phyloP scores from a whole-genome alignment of 1,139 yeast genomes.

The Diutina mesorugosa region DNA sequence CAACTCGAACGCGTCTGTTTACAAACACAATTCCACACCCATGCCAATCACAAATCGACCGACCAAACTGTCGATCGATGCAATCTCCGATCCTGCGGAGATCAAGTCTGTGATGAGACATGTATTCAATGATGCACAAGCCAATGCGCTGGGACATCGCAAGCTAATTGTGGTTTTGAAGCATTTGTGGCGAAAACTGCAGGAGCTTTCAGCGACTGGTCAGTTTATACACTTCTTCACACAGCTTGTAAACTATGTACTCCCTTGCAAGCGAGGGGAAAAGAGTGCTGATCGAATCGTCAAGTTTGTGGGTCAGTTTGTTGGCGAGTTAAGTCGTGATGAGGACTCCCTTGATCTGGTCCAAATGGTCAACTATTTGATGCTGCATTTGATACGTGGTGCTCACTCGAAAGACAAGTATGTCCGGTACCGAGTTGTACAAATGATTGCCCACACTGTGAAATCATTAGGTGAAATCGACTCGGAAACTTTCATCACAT shows the following conservation, averaged over 20 bases:
- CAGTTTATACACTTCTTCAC: constrained; percentile 50
- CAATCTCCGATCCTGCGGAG: constrained; percentile 14
- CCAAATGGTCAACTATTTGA: constrained; percentile 45
- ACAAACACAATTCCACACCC: background rate
- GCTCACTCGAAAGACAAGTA: constrained; percentile 62
- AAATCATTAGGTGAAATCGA: constrained; percentile 68
- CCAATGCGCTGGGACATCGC: constrained; percentile 61
- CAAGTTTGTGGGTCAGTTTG: constrained; percentile 59
- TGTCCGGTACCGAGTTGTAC: constrained; percentile 75
- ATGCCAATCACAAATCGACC: constrained; percentile 3
- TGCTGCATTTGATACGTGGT: constrained; percentile 60
- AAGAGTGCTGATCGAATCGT: constrained; percentile 66
- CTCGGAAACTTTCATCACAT: constrained; percentile 52
- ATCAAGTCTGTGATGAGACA: constrained; percentile 37
- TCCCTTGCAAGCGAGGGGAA: constrained; percentile 62
- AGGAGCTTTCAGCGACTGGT: constrained; percentile 36
- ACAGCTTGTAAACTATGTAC: constrained; percentile 46
- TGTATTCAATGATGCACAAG: constrained; percentile 75
- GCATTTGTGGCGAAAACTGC: constrained; percentile 45
- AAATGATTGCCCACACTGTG: constrained; percentile 61
- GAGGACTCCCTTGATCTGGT: constrained; percentile 4
- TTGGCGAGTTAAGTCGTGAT: constrained; percentile 29
- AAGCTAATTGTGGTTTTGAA: constrained; percentile 56
- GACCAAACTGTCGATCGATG: constrained; percentile 5
- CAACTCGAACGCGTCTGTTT: background rate